These are phyloP conservation scores for Pythium insidiosum DNA, from an alignment of 352 stramenopile genomes.

Conservation along the genomic window DNA sequence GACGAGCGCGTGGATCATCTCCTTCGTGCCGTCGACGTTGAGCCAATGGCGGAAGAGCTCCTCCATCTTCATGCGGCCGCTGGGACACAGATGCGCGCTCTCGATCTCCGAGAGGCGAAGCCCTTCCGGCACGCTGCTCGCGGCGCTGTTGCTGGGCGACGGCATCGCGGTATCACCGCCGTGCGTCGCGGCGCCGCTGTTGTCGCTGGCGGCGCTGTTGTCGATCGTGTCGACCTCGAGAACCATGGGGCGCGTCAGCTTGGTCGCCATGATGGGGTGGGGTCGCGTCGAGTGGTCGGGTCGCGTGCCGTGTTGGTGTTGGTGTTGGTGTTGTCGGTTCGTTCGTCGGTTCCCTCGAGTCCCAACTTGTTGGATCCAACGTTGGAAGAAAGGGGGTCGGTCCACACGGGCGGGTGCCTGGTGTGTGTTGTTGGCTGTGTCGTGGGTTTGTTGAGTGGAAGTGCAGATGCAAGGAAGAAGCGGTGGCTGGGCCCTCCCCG, in stretches of 20 bases:
- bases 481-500: too few species aligned
- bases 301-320: background rate
- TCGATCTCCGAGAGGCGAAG: conserved; percentile 79
- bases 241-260: conserved; percentile 19
- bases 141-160: conserved; percentile 36
- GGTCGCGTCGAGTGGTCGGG: background rate
- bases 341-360: too few species aligned
- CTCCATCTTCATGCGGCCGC: conserved; percentile 82
- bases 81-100: conserved; percentile 67
- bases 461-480: too few species aligned
- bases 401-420: too few species aligned
- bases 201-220: conserved; percentile 19
- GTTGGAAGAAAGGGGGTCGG: too few species aligned
- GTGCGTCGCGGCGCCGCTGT: too few species aligned
- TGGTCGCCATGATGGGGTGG: too few species aligned
- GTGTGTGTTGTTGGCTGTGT: too few species aligned
- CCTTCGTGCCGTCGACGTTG: conserved; percentile 77
- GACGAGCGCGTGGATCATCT: conserved; percentile 80
- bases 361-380: too few species aligned
- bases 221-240: conserved; percentile 45
- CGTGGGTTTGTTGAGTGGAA: too few species aligned
- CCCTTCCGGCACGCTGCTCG: conserved; percentile 26
- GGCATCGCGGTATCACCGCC: conserved; percentile 56
- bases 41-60: conserved; percentile 84
- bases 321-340: too few species aligned